A percentile compares a stretch with the other conserved stretches of the same genome.
These are phyloP conservation scores for Acanthamoeba quina DNA, from an alignment of 208 protist genomes.

Conservation along the genomic window DNA sequence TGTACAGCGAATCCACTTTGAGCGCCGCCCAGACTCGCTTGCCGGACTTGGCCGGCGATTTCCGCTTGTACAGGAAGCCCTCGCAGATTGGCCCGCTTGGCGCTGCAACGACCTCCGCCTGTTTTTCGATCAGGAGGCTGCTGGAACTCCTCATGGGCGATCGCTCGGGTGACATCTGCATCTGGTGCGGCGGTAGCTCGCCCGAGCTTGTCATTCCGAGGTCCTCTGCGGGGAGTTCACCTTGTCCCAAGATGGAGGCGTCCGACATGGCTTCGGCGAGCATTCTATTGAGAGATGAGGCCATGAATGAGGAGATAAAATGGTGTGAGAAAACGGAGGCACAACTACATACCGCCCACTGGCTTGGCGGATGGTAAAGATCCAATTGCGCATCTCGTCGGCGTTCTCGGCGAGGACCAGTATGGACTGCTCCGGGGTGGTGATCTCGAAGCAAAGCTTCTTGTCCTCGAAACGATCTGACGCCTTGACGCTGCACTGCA, in stretches of 20 bases:
- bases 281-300: neutral
- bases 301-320: neutral
- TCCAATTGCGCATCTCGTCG: conserved; percentile 49
- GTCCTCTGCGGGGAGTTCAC: neutral
- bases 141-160: neutral
- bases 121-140: neutral
- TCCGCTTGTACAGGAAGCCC: conserved; percentile 41
- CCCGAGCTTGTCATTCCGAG: neutral
- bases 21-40: conserved; percentile 39
- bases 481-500: conserved; percentile 35
- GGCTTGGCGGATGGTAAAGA: conserved; percentile 51
- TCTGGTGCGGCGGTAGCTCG: neutral
- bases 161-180: neutral
- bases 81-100: neutral
- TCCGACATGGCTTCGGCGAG: conserved; percentile 9
- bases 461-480: conserved; percentile 53
- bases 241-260: neutral
- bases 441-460: conserved; percentile 39
- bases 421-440: conserved; percentile 9
- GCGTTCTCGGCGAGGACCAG: conserved; percentile 29
- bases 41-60: neutral
- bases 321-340: no score
- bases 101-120: neutral
- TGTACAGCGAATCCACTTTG: neutral
- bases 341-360: conserved; percentile 9